Base-by-base conservation (phyloP, 257 asterid genomes). In the Gentiana macrophylla region DNA sequence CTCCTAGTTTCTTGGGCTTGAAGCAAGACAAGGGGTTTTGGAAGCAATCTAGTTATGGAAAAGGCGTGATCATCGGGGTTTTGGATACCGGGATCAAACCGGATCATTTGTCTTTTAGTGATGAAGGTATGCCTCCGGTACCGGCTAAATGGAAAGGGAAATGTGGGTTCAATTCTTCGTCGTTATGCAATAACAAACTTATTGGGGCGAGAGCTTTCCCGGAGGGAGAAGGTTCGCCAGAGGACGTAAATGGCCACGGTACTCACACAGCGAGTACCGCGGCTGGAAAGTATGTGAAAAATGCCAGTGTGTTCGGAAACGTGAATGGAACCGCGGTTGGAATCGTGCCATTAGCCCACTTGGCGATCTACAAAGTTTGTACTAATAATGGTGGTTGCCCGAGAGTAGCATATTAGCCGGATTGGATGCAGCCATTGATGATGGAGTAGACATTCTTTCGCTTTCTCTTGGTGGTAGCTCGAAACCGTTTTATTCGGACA, bases 391-490 rank as follows among this genome's bases (percentile, higher is more conserved):
- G 24, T 35, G 24, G 24, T 24, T 24, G 24, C 2, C 53, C 0
- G 79, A 70, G 1, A 53, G 71, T 50, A 56, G 11, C 11, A 4
- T 72, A 0, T 49, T 74, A 37, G 83, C 83, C 4, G 81, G 48
- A 2, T 63, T 71, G 24, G 98, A 90, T 12, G 77, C 90, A 7
- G 95, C 98, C 11, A 90, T 86, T 56, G 71, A 64, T 52, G 98
- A 90, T 57, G 98, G 98, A 0, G 98, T 90, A 24, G 95, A 90
- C 72, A 50, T 90, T 6, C 84, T 90, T 59, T 90, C 98, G 65
- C 61, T 89, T 61, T 89, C 95, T 0, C 77, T 89, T 33, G 97
- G 97, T 1, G 97, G 94, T 12, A 35, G 69, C 4, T 44, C 81
- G 1, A 81, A 81, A 3, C 59, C 70, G 15, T 89, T 86, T 45